phyloP scores from a whole-genome alignment of 2,329 filamentous ascomycete species.

The Aspergillus costaricaensis region DNA sequence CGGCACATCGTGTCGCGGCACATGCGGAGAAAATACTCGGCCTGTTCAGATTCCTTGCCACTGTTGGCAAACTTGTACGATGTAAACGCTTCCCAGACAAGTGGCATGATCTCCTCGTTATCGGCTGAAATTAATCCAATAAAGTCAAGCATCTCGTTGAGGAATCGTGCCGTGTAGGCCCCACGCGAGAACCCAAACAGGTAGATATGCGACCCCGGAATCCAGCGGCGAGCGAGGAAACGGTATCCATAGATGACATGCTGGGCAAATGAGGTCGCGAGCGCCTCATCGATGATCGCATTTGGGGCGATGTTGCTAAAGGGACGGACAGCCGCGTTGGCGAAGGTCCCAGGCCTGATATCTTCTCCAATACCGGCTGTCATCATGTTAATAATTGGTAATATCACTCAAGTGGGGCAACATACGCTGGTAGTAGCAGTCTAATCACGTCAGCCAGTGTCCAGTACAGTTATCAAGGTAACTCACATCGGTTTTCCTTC shows the following conservation, averaged over 20 bases:
- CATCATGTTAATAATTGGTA: not conserved
- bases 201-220: conserved; percentile 20
- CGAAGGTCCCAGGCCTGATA: conserved; percentile 14
- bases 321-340: conserved; percentile 15
- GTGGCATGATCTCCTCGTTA: conserved; percentile 25
- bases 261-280: conserved; percentile 21
- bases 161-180: conserved; percentile 28
- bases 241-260: conserved; percentile 26
- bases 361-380: conserved; percentile 24
- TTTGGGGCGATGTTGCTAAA: conserved; percentile 10
- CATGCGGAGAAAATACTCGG: conserved; percentile 9
- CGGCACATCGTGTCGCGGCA: conserved; percentile 24
- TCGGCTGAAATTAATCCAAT: conserved; percentile 22
- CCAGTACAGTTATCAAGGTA: not conserved
- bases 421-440: conserved; percentile 27
- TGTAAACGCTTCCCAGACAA: conserved; percentile 21
- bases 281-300: conserved; percentile 17
- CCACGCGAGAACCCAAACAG: conserved; percentile 30
- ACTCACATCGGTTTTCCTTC: conserved; percentile 25
- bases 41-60: conserved; percentile 3
- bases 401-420: not conserved
- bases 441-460: conserved; percentile 6
- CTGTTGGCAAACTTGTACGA: conserved; percentile 19
- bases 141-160: conserved; percentile 27
- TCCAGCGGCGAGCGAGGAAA: conserved; percentile 23